Evolutionary conservation across 225 moss, liverwort and hornwort genomes (phyloP), one percentile per base, ranked within the genome.

Genomic region (Bryoerythrophyllum caledonicum): DNA sequence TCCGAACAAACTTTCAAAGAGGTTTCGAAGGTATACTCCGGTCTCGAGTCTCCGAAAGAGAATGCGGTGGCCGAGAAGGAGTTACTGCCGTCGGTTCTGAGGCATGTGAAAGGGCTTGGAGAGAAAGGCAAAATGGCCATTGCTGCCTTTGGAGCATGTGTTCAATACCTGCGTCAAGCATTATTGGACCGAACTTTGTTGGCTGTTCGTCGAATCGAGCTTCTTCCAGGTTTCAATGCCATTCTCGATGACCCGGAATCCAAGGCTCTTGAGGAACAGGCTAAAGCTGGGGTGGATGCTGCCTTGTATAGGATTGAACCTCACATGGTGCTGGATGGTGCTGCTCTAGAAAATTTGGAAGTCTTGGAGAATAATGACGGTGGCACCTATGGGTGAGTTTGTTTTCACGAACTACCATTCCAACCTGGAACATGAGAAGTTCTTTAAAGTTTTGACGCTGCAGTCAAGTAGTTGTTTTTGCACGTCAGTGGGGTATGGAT

Each of bases 291-390:
- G 25, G 48, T 74, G 25, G 83, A 81, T 74, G 60, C 67, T 68
- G 44, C 60, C 37, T 65, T 77, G 34, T 70, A 63, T 65, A 81
- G 69, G 35, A 37, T 79, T 63, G 83, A 93, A 79, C 90, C 93
- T 35, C 72, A 91, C 78, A 89, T 99, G 99, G 37, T 89, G 58
- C 76, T 99, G 80, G 99, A 99, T 82, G 87, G 93, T 79, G 92
- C 99, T 63, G 95, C 95, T 27, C 68, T 99, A 67, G 95, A 92
- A 77, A 99, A 95, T 57, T 78, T 99, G 82, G 99, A 99, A 85
- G 79, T 99, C 58, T 76, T 95, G 70, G 99, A 99, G 75, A 99
- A 95, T 77, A 73, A 69, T 74, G 85, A 95, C 70, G 93, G 94
- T 84, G 99, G 95, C 35, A 85, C 86, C 23, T 53, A 83, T 66